Percentiles rank a stretch among this genome's conserved stretches.
phyloP scores from a whole-genome alignment of 768 basidiomycete genomes.

The Boletus huronensis region DNA sequence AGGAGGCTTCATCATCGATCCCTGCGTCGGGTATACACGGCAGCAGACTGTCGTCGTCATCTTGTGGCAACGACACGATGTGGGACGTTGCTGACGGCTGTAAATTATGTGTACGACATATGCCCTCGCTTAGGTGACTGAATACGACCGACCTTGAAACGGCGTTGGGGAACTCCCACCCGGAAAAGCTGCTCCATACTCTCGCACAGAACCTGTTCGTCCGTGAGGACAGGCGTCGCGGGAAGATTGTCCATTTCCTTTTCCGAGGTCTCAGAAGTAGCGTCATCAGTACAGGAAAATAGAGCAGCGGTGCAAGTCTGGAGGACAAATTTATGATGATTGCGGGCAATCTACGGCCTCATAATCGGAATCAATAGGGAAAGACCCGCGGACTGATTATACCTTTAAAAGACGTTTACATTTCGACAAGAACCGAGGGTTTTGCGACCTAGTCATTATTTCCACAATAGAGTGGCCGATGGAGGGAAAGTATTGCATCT shows the following conservation, averaged over 20 bases:
- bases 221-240: constrained; percentile 20
- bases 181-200: constrained; percentile 45
- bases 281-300: constrained; percentile 17
- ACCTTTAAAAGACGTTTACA: constrained; percentile 51
- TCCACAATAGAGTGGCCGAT: constrained; percentile 48
- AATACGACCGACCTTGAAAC: constrained; percentile 44
- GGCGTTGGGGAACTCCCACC: constrained; percentile 37
- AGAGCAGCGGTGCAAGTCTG: constrained; percentile 27
- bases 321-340: constrained; percentile 26
- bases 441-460: constrained; percentile 52
- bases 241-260: constrained; percentile 9
- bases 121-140: background rate
- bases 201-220: constrained; percentile 38
- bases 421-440: constrained; percentile 43
- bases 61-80: constrained; percentile 7
- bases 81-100: constrained; percentile 18
- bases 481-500: constrained; percentile 45
- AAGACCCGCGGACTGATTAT: background rate
- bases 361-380: constrained; percentile 12
- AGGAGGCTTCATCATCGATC: constrained; percentile 5
- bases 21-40: constrained; percentile 4
- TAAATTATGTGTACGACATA: constrained; percentile 4
- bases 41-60: constrained; percentile 26
- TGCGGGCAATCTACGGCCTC: constrained; percentile 21
- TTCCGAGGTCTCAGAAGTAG: constrained; percentile 6